phyloP scores from a whole-genome alignment of 371 early-diverging fungal genomes.

The Capillidium heterosporum region DNA sequence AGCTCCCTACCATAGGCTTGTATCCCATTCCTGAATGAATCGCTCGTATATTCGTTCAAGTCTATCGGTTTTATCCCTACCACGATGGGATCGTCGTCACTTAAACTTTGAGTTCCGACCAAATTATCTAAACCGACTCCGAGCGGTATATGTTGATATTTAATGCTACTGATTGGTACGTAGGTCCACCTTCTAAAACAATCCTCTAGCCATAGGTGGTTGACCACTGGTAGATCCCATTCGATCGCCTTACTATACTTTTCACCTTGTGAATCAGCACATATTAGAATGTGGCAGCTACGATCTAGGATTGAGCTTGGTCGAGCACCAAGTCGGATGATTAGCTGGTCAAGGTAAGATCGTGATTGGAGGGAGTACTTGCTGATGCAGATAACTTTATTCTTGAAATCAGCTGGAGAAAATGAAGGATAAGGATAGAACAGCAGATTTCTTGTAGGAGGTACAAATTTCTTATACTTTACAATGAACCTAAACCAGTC shows the following conservation, averaged over 20 bases:
- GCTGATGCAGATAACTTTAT: constrained; percentile 33
- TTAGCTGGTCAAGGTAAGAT: constrained; percentile 43
- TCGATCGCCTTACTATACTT: constrained; percentile 39
- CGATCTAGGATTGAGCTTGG: constrained; percentile 13
- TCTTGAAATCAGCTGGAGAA: background rate
- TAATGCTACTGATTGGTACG: constrained; percentile 26
- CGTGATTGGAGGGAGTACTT: constrained; percentile 47
- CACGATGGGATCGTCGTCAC: no score
- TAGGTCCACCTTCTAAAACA: constrained; percentile 34
- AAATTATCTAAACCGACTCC: constrained; percentile 9
- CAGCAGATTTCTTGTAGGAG: constrained; percentile 22
- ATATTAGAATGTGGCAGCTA: background rate
- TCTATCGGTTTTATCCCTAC: no score
- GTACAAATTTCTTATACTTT: constrained; percentile 12
- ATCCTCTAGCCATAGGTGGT: constrained; percentile 80
- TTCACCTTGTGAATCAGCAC: no score
- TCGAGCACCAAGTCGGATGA: constrained; percentile 36
- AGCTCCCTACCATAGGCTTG: no score
- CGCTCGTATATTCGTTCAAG: no score
- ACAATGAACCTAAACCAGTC: constrained; percentile 34
- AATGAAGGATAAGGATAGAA: constrained; percentile 26
- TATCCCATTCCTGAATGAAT: no score
- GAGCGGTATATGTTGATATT: constrained; percentile 28
- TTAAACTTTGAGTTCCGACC: no score
- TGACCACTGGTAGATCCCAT: constrained; percentile 49